Conservation (phyloP, 2,329 filamentous ascomycete species). For the Aspergillus proliferans region DNA sequence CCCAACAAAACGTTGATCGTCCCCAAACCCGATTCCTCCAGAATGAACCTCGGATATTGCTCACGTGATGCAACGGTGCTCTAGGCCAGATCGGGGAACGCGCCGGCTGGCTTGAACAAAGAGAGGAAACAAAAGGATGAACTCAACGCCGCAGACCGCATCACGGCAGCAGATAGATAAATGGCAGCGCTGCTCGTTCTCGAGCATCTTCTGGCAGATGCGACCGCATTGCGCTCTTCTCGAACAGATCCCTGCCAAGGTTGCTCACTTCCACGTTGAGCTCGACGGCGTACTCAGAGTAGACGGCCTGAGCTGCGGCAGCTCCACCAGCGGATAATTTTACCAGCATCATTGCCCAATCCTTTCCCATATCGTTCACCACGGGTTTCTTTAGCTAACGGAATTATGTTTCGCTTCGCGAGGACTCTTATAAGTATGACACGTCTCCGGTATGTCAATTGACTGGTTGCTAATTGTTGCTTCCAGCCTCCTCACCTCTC, state of each 20-base stretch:
- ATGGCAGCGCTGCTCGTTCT: background rate
- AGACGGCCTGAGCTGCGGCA: background rate
- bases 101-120: background rate
- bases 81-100: constrained; percentile 1
- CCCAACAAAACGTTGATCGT: constrained; percentile 20
- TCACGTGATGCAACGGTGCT: constrained; percentile 12
- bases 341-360: background rate
- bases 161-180: constrained; percentile 4
- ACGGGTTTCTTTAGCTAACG: background rate
- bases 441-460: background rate
- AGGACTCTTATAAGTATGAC: constrained; percentile 25
- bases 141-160: constrained; percentile 19
- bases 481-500: constrained; percentile 17
- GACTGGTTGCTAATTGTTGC: constrained; percentile 8
- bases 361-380: background rate
- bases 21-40: constrained; percentile 15
- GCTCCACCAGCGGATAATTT: background rate
- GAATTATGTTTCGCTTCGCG: constrained; percentile 25
- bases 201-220: background rate
- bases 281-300: background rate
- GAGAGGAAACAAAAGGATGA: constrained; percentile 8
- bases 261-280: background rate
- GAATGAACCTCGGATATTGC: constrained; percentile 19
- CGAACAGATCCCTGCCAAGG: background rate
- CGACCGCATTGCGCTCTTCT: background rate